Evolutionary conservation across 768 basidiomycete genomes (phyloP).

Genomic region (Phlebiopsis gigantea): DNA sequence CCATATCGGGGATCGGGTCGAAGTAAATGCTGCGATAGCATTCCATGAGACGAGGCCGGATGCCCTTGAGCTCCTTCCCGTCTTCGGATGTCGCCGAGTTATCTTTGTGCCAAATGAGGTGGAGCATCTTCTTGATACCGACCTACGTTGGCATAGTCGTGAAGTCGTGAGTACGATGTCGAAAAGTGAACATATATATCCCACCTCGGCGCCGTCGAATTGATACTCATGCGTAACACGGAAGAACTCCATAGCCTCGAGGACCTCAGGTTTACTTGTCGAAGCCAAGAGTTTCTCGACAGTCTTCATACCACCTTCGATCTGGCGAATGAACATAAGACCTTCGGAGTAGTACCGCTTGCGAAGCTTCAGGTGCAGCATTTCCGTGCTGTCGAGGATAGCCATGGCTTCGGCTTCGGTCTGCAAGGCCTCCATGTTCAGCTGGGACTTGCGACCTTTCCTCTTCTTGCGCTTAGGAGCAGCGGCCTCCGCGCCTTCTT

Average conservation of each 20-base stretch:
- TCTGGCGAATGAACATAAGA: conserved; percentile 69
- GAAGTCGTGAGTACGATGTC: not conserved
- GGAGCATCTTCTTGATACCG: conserved; percentile 94
- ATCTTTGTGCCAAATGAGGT: conserved; percentile 96
- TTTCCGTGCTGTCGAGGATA: conserved; percentile 58
- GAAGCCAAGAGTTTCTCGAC: conserved; percentile 80
- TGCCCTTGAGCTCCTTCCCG: conserved; percentile 77
- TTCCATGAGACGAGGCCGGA: conserved; percentile 83
- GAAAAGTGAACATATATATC: conserved; percentile 11
- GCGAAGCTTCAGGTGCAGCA: conserved; percentile 61
- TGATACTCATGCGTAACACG: conserved; percentile 75
- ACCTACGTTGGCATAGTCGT: conserved; percentile 34
- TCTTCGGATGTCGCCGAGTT: conserved; percentile 73
- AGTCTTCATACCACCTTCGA: conserved; percentile 64
- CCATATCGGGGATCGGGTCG: conserved; percentile 67
- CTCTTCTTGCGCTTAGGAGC: conserved; percentile 33
- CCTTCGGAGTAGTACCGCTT: conserved; percentile 89
- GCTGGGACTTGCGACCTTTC: conserved; percentile 59
- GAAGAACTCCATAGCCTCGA: conserved; percentile 90
- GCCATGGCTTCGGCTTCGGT: conserved; percentile 68
- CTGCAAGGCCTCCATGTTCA: conserved; percentile 47
- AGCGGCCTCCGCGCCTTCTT: conserved; percentile 28
- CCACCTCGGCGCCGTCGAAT: conserved; percentile 70
- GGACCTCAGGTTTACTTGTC: conserved; percentile 76
- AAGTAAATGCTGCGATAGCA: conserved; percentile 88